Percentiles rank a stretch among this genome's conserved stretches.
phyloP scores from a whole-genome alignment of 257 asterid species.

The Paraleonurus japonicus region DNA sequence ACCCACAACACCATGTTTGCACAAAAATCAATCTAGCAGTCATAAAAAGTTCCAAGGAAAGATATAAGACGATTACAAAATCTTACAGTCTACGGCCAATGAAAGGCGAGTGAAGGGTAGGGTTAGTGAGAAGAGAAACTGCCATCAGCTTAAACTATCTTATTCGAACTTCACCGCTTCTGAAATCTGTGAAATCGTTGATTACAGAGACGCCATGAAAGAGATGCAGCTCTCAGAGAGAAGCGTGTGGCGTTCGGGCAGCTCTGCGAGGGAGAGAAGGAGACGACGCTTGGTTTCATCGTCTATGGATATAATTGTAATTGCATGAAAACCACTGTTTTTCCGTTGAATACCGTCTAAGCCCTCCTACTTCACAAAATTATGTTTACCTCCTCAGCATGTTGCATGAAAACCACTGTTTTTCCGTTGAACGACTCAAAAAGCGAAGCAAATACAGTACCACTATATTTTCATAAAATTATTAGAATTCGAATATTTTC shows the following conservation, averaged over 20 bases:
- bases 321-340: background rate
- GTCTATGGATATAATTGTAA: background rate
- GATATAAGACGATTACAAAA: background rate
- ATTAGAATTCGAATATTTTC: too few relatives aligned
- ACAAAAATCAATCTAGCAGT: background rate
- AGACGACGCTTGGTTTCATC: background rate
- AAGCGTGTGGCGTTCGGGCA: background rate
- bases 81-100: constrained; percentile 58
- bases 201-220: constrained; percentile 21
- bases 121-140: constrained; percentile 52
- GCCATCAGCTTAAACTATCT: constrained; percentile 39
- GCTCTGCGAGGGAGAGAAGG: background rate
- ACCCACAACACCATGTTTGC: background rate
- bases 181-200: background rate
- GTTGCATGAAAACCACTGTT: background rate
- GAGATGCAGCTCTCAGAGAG: background rate
- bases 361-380: background rate
- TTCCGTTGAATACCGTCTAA: background rate
- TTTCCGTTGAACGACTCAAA: too few relatives aligned
- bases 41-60: background rate
- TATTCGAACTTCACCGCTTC: background rate
- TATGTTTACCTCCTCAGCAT: background rate
- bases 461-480: too few relatives aligned
- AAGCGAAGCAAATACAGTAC: too few relatives aligned
- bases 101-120: constrained; percentile 53